phyloP scores from a whole-genome alignment of 352 stramenopile genomes.

The Hyphochytrium catenoides region DNA sequence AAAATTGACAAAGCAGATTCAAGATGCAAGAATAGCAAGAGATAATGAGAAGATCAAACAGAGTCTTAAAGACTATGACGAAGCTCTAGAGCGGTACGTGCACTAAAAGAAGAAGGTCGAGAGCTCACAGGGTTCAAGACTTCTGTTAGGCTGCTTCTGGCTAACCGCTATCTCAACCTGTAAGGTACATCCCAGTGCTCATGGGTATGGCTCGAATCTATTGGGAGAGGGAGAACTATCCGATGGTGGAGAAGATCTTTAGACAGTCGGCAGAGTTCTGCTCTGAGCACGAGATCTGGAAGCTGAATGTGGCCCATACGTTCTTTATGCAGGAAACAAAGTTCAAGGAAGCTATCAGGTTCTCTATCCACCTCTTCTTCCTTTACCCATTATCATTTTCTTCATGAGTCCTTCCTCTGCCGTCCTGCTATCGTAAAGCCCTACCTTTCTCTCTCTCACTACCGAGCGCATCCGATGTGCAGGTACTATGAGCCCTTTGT shows the following conservation, averaged over 20 bases:
- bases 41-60: conserved; percentile 78
- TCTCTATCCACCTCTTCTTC: no score
- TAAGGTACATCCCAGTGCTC: conserved; percentile 86
- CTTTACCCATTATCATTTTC: no score
- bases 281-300: conserved; percentile 79
- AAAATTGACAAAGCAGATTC: conserved; percentile 81
- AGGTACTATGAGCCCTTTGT: conserved; percentile 90
- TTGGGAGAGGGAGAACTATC: conserved; percentile 87
- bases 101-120: no score
- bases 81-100: conserved; percentile 75
- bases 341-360: conserved; percentile 58
- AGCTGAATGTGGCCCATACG: conserved; percentile 84
- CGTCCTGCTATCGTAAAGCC: no score
- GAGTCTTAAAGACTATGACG: conserved; percentile 74
- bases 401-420: no score
- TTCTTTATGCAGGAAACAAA: conserved; percentile 83
- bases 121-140: no score
- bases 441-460: no score
- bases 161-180: no score
- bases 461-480: no score
- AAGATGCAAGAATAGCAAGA: conserved; percentile 64
- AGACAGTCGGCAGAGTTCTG: conserved; percentile 82
- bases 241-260: conserved; percentile 88
- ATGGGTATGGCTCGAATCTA: conserved; percentile 89
- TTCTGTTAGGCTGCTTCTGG: no score